Percentiles rank a stretch among this genome's conserved stretches.
Conservation (phyloP, 2,329 filamentous ascomycete species). For the Tothia fuscella region DNA sequence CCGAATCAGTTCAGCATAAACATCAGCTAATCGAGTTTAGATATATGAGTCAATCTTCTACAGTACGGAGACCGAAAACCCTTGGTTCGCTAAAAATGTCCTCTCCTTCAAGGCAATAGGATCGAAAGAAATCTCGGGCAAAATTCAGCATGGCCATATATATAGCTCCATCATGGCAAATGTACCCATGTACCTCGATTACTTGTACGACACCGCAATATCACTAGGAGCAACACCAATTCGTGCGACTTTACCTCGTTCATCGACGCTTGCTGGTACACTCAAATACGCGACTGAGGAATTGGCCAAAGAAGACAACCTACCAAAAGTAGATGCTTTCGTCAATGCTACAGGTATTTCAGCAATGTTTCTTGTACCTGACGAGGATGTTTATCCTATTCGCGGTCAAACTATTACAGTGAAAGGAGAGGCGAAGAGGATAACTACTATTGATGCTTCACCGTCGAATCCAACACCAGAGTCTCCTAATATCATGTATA, state of each 20-base stretch:
- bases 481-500: constrained; percentile 24
- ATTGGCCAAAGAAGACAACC: not conserved
- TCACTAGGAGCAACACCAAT: constrained; percentile 19
- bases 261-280: constrained; percentile 18
- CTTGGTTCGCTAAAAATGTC: constrained; percentile 10
- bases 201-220: constrained; percentile 21
- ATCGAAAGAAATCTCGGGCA: constrained; percentile 13
- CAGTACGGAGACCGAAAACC: not conserved
- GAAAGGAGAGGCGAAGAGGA: constrained; percentile 26
- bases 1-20: not conserved
- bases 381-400: constrained; percentile 28
- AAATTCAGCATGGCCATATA: constrained; percentile 17
- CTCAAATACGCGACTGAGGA: constrained; percentile 12
- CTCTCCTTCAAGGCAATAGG: constrained; percentile 12
- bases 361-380: constrained; percentile 25
- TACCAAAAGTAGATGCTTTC: constrained; percentile 16
- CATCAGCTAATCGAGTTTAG: not conserved
- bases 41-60: not conserved
- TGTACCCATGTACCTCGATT: constrained; percentile 25
- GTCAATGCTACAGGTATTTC: constrained; percentile 34
- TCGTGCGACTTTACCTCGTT: constrained; percentile 19
- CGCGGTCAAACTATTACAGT: constrained; percentile 36
- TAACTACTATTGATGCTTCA: constrained; percentile 17
- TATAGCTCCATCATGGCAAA: constrained; percentile 28
- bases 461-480: constrained; percentile 13